Base-by-base conservation (phyloP, 1,284 basidiomycete genomes). In the Sanghuangporus weigelae region DNA sequence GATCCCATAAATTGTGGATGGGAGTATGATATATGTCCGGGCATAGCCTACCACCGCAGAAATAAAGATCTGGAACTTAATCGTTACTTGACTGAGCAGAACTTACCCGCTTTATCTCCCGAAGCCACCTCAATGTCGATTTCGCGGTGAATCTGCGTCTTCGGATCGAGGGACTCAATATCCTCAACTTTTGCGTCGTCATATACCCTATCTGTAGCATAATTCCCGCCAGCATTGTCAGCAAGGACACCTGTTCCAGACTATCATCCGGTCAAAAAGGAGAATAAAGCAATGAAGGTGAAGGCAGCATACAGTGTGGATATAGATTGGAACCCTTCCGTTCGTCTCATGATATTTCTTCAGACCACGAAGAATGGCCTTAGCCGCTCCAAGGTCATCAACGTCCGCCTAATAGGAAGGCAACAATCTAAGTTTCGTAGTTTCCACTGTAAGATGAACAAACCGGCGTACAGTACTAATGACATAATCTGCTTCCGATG, bases 301-400 rank as follows among this genome's bases (percentile, higher is more conserved):
- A 54, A 16, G 50, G 7, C 51, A 57, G 10, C 79, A 59, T 66
- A 84, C 83, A 0, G 82, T 84, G 68, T 84, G 80, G 51, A 85
- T 83, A 42, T 82, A 74, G 49, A 79, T 76, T 1, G 81, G 76
- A 6, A 72, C 64, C 12, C 73, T 76, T 8, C 80, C 80, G 16
- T 75, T 76, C 35, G 68, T 72, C 23, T 78, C 73, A 62, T 78
- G 76, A 38, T 78, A 73, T 59, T 74, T 76, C 71, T 76, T 78
- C 60, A 81, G 65, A 0, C 83, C 82, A 10, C 69, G 70, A 48
- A 84, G 67, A 19, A 79, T 79, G 1, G 79, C 78, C 40, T 76
- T 66, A 0, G 76, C 75, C 14, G 23, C 51, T 35, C 51, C 51
- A 11, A 54, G 51, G 19, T 54, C 51, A n/a, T 54, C 51, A 2